Conservation (phyloP, 2,329 filamentous ascomycete species). For the Pseudodiploospora longispora region DNA sequence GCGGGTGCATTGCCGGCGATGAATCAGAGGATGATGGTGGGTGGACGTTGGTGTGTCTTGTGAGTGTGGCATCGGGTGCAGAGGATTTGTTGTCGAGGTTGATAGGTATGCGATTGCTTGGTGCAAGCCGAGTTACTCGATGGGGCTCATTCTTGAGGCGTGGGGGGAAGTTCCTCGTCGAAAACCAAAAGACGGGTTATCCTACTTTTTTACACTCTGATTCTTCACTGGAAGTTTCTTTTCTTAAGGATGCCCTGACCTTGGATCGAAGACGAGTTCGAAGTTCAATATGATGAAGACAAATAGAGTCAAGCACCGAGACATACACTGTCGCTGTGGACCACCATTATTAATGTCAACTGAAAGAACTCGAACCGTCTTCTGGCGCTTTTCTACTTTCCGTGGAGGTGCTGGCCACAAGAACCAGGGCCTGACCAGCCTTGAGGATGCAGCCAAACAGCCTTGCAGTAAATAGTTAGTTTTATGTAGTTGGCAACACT, state of each 20-base stretch:
- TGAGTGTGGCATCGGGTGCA: slow-evolving; percentile 35
- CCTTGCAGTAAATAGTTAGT: too few relatives aligned
- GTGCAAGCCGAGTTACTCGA: slow-evolving; percentile 77
- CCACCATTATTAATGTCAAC: slow-evolving; percentile 14
- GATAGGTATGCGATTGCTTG: slow-evolving; percentile 98
- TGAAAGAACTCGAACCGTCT: slow-evolving; percentile 2
- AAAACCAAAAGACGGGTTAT: slow-evolving; percentile 14
- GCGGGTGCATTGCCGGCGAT: slow-evolving; percentile 7
- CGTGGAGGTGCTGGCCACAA: too few relatives aligned
- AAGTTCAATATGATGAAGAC: slow-evolving; percentile 82
- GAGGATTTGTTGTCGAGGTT: slow-evolving; percentile 79
- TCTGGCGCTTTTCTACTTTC: slow-evolving; percentile 1
- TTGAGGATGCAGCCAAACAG: too few relatives aligned
- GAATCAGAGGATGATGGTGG: slow-evolving; percentile 28
- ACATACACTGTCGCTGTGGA: slow-evolving; percentile 23
- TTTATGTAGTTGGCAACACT: too few relatives aligned
- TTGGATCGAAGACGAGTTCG: slow-evolving; percentile 25
- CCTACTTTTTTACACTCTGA: slow-evolving; percentile 26
- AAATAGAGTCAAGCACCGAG: slow-evolving; percentile 99
- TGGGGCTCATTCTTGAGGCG: slow-evolving; percentile 99
- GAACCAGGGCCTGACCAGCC: too few relatives aligned
- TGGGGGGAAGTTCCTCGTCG: slow-evolving; percentile 51
- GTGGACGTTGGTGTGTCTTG: slow-evolving; percentile 42
- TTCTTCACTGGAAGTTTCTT: slow-evolving; percentile 35
- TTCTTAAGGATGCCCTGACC: slow-evolving; percentile 7